Evolutionary conservation across 2,329 filamentous ascomycete genomes (phyloP).

Genomic region (Chalaropsis ovoidea): DNA sequence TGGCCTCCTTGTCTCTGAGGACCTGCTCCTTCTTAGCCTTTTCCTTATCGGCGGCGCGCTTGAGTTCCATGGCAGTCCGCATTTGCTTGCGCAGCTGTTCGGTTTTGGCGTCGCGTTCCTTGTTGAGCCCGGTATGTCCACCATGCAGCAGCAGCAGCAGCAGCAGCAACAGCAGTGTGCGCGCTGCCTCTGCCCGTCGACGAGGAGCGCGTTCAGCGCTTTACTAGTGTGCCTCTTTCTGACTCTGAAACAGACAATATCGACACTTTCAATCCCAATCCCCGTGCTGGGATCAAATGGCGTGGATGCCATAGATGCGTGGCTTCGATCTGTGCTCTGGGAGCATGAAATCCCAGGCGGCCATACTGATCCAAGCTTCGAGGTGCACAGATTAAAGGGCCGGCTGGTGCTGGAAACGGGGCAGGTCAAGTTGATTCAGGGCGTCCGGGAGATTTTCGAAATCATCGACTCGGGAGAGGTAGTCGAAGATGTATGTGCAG

Average conservation of each 20-base stretch:
- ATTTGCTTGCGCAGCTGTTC: constrained; percentile 74
- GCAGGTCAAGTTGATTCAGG: constrained; percentile 68
- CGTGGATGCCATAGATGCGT: constrained; percentile 59
- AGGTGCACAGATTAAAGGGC: constrained; percentile 83
- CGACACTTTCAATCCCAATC: constrained; percentile 64
- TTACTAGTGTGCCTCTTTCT: not conserved
- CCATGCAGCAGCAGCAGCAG: not conserved
- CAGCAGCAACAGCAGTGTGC: no score
- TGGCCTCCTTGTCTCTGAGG: constrained; percentile 57
- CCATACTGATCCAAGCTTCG: constrained; percentile 43
- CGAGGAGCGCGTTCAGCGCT: no score
- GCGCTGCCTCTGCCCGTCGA: no score
- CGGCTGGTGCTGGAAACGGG: constrained; percentile 58
- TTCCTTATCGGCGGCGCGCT: constrained; percentile 68
- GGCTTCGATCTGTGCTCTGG: constrained; percentile 79
- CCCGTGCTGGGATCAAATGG: constrained; percentile 48
- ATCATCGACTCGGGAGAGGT: constrained; percentile 54
- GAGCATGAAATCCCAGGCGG: constrained; percentile 52
- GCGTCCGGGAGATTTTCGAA: constrained; percentile 88
- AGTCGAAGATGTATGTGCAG: constrained; percentile 27
- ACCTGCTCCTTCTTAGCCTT: constrained; percentile 66
- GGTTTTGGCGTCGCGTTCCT: constrained; percentile 84
- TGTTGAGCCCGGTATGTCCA: constrained; percentile 55
- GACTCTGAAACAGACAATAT: constrained; percentile 55
- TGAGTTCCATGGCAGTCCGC: constrained; percentile 67